Conservation (phyloP, 345 rosid genomes). For the Eucalyptus globulus region DNA sequence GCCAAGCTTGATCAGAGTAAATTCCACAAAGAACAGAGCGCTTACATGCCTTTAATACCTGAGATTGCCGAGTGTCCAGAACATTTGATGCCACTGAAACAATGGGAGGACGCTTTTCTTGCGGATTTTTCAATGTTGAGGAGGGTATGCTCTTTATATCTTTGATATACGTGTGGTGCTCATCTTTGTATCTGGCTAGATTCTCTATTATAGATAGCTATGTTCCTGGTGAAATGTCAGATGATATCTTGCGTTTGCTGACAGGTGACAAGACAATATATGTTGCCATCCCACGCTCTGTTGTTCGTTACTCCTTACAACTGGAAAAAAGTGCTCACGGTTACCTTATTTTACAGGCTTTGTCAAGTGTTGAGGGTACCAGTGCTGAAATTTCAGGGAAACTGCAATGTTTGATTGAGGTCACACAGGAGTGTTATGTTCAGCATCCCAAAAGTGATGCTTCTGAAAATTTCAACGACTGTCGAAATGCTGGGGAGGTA, state of each 20-base stretch:
- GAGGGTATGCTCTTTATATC: constrained; percentile 18
- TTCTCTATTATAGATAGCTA: background rate
- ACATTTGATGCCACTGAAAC: constrained; percentile 45
- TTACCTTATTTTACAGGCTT: constrained; percentile 17
- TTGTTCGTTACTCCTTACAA: background rate
- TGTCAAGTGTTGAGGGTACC: constrained; percentile 14
- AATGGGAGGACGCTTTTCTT: constrained; percentile 87
- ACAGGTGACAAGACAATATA: background rate
- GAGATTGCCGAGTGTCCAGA: constrained; percentile 68
- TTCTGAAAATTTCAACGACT: background rate
- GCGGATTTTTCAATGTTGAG: constrained; percentile 66
- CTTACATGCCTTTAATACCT: constrained; percentile 85
- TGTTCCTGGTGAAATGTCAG: background rate
- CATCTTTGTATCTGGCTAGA: background rate
- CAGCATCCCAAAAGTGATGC: constrained; percentile 3
- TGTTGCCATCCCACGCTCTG: background rate
- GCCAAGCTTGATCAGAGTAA: constrained; percentile 42
- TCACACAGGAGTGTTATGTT: background rate
- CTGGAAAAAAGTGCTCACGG: background rate
- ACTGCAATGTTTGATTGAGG: background rate
- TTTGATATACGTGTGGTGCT: background rate
- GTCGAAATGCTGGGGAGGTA: background rate
- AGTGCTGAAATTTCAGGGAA: background rate
- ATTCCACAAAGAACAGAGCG: constrained; percentile 46
- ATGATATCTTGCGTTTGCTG: background rate